phyloP scores from a whole-genome alignment of 2,329 filamentous ascomycete species.

The Periconia sp. region DNA sequence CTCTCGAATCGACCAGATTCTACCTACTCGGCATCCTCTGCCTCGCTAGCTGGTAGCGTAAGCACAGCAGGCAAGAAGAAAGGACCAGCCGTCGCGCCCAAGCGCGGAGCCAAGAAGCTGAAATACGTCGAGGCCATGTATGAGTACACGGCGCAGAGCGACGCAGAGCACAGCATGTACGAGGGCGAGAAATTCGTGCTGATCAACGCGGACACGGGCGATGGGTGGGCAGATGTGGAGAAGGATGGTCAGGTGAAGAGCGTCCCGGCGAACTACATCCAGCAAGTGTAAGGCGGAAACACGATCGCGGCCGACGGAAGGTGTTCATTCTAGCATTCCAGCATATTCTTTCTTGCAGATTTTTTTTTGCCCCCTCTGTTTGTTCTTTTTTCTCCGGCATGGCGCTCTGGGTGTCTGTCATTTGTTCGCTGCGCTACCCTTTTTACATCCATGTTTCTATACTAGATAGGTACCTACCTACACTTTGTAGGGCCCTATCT shows the following conservation, averaged over 20 bases:
- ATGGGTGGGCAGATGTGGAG: slow-evolving; percentile 97
- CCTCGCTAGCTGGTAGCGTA: slow-evolving; percentile 62
- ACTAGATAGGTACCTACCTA: too few species aligned
- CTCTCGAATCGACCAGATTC: slow-evolving; percentile 52
- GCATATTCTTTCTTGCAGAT: not conserved
- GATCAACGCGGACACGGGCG: slow-evolving; percentile 82
- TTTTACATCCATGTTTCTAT: too few species aligned
- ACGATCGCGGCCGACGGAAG: too few species aligned
- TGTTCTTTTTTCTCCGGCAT: not conserved
- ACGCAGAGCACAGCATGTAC: slow-evolving; percentile 83
- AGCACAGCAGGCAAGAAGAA: slow-evolving; percentile 69
- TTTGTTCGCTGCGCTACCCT: not conserved
- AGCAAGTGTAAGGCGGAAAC: slow-evolving; percentile 66
- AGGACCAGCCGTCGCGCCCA: slow-evolving; percentile 87
- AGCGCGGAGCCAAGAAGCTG: slow-evolving; percentile 87
- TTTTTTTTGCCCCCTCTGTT: too few species aligned
- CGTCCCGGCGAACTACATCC: slow-evolving; percentile 92
- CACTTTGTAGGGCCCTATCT: too few species aligned
- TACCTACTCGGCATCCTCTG: slow-evolving; percentile 76
- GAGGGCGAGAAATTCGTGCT: slow-evolving; percentile 93
- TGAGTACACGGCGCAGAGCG: slow-evolving; percentile 83
- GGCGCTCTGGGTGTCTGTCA: not conserved
- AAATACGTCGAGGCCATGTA: slow-evolving; percentile 93
- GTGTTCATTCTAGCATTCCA: not conserved
- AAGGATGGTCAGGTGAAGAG: slow-evolving; percentile 83